Evolutionary conservation across 352 stramenopile species (phyloP).

Genomic region (Phytophthora meadii): DNA sequence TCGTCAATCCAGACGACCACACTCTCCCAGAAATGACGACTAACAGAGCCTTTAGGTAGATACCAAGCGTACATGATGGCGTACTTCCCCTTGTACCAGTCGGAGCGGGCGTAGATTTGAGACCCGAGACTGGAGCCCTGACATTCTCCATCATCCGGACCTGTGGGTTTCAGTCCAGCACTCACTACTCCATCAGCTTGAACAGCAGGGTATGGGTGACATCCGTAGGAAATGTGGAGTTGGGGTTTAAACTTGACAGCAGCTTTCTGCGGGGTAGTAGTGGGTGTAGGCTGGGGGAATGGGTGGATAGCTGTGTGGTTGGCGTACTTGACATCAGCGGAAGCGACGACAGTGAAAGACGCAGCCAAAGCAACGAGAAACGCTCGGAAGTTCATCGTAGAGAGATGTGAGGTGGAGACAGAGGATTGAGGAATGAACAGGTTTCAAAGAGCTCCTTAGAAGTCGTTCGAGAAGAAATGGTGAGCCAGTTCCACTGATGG

Average conservation of each 20-base stretch:
- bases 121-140: background rate
- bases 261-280: background rate
- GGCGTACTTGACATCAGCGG: background rate
- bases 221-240: background rate
- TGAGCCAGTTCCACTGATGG: background rate
- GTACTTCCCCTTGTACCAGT: slow-evolving; percentile 1
- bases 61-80: slow-evolving; percentile 12
- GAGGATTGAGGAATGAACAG: slow-evolving; percentile 1
- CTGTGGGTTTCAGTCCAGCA: background rate
- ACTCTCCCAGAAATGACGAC: slow-evolving; percentile 1
- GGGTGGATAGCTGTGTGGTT: slow-evolving; percentile 3
- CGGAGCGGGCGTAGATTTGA: background rate
- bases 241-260: slow-evolving; percentile 3
- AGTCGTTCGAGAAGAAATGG: too few species aligned
- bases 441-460: too few species aligned
- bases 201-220: background rate
- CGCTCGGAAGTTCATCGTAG: background rate
- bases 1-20: slow-evolving; percentile 2
- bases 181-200: background rate
- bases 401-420: background rate
- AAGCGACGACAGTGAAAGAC: background rate
- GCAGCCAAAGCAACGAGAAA: background rate
- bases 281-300: slow-evolving; percentile 1
- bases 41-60: background rate
- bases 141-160: background rate